A percentile compares a stretch with the other conserved stretches of the same genome.
Evolutionary conservation across 2,329 filamentous ascomycete genomes (phyloP).

Genomic region (Beauveria sp.): DNA sequence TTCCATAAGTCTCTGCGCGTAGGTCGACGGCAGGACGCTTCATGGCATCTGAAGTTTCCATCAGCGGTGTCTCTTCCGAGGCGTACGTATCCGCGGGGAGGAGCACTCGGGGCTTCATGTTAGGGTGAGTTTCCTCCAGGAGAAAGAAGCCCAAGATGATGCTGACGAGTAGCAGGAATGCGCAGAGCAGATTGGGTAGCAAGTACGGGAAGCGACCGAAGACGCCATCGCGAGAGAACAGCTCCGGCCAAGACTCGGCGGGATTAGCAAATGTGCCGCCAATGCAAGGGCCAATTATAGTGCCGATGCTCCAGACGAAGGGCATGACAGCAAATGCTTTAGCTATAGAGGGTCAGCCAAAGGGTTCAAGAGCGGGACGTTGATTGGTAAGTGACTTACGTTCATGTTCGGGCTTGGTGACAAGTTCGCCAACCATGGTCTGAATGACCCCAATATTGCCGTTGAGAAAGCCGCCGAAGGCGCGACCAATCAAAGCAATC

Average conservation of each 20-base stretch:
- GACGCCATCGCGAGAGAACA: constrained; percentile 59
- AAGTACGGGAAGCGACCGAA: constrained; percentile 80
- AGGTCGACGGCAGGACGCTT: constrained; percentile 67
- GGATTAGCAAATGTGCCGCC: constrained; percentile 82
- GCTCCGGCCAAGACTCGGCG: constrained; percentile 60
- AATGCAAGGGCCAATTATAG: constrained; percentile 80
- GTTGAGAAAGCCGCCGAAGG: constrained; percentile 75
- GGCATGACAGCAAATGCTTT: constrained; percentile 88
- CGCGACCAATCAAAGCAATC: constrained; percentile 69
- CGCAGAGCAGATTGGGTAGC: constrained; percentile 82
- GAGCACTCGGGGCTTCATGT: constrained; percentile 54
- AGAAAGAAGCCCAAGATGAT: constrained; percentile 74
- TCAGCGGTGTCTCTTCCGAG: constrained; percentile 64
- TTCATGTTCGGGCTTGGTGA: constrained; percentile 77
- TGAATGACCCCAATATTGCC: constrained; percentile 88
- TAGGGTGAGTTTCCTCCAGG: constrained; percentile 83
- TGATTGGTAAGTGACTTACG: constrained; percentile 45
- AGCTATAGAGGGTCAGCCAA: constrained; percentile 38
- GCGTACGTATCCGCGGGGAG: constrained; percentile 42
- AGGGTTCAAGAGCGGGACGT: neutral
- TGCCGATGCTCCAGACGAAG: constrained; percentile 87
- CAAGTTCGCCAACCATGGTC: constrained; percentile 86
- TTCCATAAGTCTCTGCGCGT: constrained; percentile 72
- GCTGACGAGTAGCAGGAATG: constrained; percentile 65
- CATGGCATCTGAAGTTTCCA: constrained; percentile 66